Evolutionary conservation across 2,329 filamentous ascomycete genomes (phyloP).

Genomic region (Sporothrix pseudoabietina): DNA sequence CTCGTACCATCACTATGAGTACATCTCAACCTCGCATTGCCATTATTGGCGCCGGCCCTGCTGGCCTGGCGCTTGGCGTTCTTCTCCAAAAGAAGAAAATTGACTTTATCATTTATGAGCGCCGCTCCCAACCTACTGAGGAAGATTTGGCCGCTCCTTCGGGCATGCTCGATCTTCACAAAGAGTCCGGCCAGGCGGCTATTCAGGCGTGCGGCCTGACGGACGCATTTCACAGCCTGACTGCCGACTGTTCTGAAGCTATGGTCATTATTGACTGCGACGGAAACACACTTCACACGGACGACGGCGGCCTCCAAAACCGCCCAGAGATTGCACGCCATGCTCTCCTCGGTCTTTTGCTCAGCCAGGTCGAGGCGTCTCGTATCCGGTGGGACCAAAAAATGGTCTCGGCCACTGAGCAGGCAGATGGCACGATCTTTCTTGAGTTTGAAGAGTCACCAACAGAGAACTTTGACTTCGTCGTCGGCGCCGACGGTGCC

Average conservation of each 20-base stretch:
- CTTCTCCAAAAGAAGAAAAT: slow-evolving; percentile 45
- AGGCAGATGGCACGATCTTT: neutral
- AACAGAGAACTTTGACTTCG: neutral
- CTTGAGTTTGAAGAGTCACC: neutral
- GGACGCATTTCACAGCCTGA: neutral
- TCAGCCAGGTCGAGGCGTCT: neutral
- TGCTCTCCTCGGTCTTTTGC: neutral
- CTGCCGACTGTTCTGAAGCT: neutral
- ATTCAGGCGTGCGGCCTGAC: slow-evolving; percentile 37
- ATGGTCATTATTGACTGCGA: neutral
- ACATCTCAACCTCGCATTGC: slow-evolving; percentile 41
- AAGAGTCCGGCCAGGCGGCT: slow-evolving; percentile 48
- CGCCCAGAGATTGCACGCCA: slow-evolving; percentile 13
- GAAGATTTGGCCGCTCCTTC: slow-evolving; percentile 39
- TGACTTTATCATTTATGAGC: slow-evolving; percentile 44
- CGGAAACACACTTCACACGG: neutral
- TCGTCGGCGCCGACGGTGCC: neutral
- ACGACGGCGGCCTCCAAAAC: neutral
- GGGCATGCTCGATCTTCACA: slow-evolving; percentile 55
- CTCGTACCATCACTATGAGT: neutral
- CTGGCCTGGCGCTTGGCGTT: slow-evolving; percentile 53
- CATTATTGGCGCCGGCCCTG: slow-evolving; percentile 51
- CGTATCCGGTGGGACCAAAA: slow-evolving; percentile 15
- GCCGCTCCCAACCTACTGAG: slow-evolving; percentile 39
- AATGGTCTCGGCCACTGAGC: neutral